Percentiles rank a stretch among this genome's conserved stretches.
Conservation (phyloP, 306 rosid species). For the Casuarina cunninghamiana region DNA sequence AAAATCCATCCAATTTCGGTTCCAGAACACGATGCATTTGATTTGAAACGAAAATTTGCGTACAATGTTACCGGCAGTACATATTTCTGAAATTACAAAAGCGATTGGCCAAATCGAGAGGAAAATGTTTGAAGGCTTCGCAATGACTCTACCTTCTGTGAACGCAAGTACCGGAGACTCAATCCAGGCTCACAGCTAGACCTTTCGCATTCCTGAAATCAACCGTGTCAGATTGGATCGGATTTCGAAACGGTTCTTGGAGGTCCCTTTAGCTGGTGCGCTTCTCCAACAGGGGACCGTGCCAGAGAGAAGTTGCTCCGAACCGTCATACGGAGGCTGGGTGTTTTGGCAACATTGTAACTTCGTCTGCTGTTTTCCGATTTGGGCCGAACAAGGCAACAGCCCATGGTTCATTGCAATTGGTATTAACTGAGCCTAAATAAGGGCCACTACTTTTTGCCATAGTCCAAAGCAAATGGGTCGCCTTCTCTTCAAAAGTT, state of each 20-base stretch:
- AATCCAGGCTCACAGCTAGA: conserved; percentile 7
- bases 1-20: neutral
- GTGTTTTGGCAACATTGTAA: conserved; percentile 15
- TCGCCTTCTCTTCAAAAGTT: too few species aligned
- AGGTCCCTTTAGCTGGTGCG: conserved; percentile 33
- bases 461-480: too few species aligned
- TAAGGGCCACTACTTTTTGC: neutral
- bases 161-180: neutral
- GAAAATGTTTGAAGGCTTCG: conserved; percentile 3
- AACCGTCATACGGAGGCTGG: conserved; percentile 24
- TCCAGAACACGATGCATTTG: neutral
- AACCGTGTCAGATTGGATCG: conserved; percentile 40
- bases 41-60: neutral
- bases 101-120: neutral
- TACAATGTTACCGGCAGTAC: neutral
- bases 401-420: too few species aligned
- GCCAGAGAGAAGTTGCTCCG: conserved; percentile 10
- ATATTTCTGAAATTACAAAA: neutral
- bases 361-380: too few species aligned
- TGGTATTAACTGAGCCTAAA: too few species aligned
- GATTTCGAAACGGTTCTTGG: conserved; percentile 25
- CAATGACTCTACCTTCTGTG: conserved; percentile 28
- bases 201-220: conserved; percentile 42
- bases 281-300: neutral
- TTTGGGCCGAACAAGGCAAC: neutral